Evolutionary conservation across 345 rosid genomes (phyloP).

Genomic region (Boechera stricta): DNA sequence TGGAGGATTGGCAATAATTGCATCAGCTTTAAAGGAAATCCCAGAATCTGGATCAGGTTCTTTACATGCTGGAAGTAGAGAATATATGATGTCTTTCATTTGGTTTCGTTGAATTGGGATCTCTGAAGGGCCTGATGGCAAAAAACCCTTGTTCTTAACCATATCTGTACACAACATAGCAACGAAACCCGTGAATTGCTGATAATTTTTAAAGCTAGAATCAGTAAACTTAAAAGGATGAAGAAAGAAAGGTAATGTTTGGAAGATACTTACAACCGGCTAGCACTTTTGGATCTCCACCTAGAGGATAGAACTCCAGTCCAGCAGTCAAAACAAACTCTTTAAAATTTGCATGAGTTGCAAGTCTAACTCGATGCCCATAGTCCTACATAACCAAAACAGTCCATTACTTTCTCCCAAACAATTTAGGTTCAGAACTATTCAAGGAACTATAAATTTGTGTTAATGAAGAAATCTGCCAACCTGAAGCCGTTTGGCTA

Average conservation of each 20-base stretch:
- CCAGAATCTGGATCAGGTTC: constrained; percentile 92
- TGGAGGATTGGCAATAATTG: constrained; percentile 98
- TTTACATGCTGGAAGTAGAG: constrained; percentile 93
- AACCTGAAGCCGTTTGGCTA: constrained; percentile 86
- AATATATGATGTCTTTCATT: constrained; percentile 79
- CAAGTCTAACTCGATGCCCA: constrained; percentile 99
- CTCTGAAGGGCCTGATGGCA: constrained; percentile 98
- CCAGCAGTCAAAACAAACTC: constrained; percentile 99
- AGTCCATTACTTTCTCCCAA: background rate
- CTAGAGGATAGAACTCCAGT: constrained; percentile 92
- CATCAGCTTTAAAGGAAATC: constrained; percentile 87
- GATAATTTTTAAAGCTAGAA: background rate
- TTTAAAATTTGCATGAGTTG: constrained; percentile 97
- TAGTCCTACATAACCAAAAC: constrained; percentile 73
- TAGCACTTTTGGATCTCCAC: constrained; percentile 98
- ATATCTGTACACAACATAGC: constrained; percentile 65
- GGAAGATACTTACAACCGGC: constrained; percentile 85
- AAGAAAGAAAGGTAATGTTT: constrained; percentile 21
- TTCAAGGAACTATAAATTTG: background rate
- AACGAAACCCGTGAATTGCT: constrained; percentile 30
- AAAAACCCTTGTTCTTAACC: constrained; percentile 98
- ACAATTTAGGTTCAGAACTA: constrained; percentile 12
- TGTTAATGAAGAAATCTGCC: constrained; percentile 5
- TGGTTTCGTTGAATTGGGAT: constrained; percentile 90
- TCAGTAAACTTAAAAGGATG: background rate